These are phyloP conservation scores for Candida dubliniensis DNA, from an alignment of 1,139 yeast genomes.

Conservation along the genomic window DNA sequence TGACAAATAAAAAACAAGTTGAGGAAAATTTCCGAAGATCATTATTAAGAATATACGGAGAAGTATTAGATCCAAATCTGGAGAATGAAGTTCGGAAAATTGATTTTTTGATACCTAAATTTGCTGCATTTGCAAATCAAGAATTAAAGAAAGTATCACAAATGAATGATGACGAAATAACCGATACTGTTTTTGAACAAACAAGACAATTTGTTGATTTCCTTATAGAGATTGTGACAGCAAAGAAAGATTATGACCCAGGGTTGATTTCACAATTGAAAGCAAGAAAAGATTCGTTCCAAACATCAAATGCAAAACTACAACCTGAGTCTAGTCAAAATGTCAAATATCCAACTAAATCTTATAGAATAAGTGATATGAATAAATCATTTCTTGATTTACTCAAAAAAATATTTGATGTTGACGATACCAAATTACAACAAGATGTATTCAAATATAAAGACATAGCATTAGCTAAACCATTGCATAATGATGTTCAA, in stretches of 20 bases:
- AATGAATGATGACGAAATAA: constrained; percentile 40
- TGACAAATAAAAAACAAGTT: constrained; percentile 46
- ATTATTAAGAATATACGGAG: constrained; percentile 62
- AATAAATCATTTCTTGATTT: constrained; percentile 39
- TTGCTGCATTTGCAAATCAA: constrained; percentile 63
- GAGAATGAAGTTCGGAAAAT: constrained; percentile 40
- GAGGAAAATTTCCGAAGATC: constrained; percentile 44
- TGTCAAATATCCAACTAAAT: constrained; percentile 39
- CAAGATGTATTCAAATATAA: constrained; percentile 48
- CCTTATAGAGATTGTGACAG: constrained; percentile 47
- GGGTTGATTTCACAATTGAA: constrained; percentile 40
- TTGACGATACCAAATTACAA: constrained; percentile 45
- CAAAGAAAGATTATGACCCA: constrained; percentile 43
- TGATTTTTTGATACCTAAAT: constrained; percentile 66
- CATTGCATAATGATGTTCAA: constrained; percentile 47
- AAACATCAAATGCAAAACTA: constrained; percentile 24
- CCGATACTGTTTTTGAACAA: constrained; percentile 52
- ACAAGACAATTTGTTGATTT: constrained; percentile 59
- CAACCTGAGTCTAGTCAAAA: constrained; percentile 13
- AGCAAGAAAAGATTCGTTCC: constrained; percentile 24
- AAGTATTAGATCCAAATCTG: constrained; percentile 51
- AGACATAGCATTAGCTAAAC: constrained; percentile 42
- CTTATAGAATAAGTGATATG: constrained; percentile 52
- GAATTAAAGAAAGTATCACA: constrained; percentile 55
- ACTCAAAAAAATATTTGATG: constrained; percentile 40